Evolutionary conservation across 2,329 filamentous ascomycete genomes (phyloP), one percentile per base, ranked within the genome.

Genomic region (Fusarium pseudocircinatum): DNA sequence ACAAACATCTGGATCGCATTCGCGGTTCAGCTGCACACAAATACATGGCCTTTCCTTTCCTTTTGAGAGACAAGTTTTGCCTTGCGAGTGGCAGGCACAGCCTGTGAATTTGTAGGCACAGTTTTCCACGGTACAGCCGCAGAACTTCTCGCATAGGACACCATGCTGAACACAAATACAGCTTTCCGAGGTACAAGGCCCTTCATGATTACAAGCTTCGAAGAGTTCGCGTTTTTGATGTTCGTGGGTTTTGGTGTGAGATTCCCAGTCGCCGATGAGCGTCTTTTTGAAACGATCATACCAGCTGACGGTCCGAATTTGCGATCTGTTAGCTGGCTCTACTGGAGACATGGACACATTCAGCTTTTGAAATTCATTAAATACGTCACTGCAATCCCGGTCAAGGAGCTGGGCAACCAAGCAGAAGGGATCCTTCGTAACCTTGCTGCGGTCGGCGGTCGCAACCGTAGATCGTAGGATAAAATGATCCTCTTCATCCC

Each of bases 1-100:
- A 77, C 94, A 97, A 18, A 96, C 85, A 66, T 92, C 90, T 4
- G 93, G 90, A 75, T 96, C 94, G 78, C 94, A 97, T 82, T 97
- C 94, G 43, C 94, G 88, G 74, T 93, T 92, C 59, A 94, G 85
- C 76, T 88, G 86, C 26, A 90, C 85, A 76, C 94, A 97, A 20
- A 92, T 91, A 78, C 94, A 96, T 7, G 87, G 86, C 67, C 81
- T 82, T 63, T 89, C 88, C 69, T 87, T 88, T 73, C 91, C 85
- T 47, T 87, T 88, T 18, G 86, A 80, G 11, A 86, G 73, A 70
- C 91, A 93, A 2, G 86, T 86, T 78, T 89, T 88, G 60, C 92
- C 93, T 12, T 83, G 83, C 2, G 83, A 83, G 56, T 90, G 84
- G 77, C 93, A 96, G 6, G 86, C 86, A 78, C 91, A 93, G 4